Evolutionary conservation across 2,329 filamentous ascomycete genomes (phyloP), one percentile per base, ranked within the genome.

Genomic region (Fusarium papillatum): DNA sequence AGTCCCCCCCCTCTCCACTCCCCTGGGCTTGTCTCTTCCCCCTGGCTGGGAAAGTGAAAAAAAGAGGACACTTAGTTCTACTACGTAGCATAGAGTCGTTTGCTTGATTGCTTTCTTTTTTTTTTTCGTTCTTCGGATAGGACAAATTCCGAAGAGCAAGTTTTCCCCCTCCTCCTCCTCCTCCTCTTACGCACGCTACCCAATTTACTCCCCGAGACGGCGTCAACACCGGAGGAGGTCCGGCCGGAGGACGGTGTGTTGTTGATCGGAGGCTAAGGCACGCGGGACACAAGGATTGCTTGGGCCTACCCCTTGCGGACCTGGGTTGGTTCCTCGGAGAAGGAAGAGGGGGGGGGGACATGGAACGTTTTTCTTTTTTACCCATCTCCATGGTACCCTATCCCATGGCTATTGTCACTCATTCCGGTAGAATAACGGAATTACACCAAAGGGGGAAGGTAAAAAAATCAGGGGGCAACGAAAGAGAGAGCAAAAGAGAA

Each of bases 361-460:
- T 22, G 29, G 50, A 34, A 55, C 50, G 19, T 55, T 55, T 55
- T 48, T 46, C 7, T 36, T 36, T 36, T 4, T n/a, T 19, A 29
- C 26, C 19, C 19, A 22, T 57, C 50, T 57, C 26, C 50, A 34
- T 53, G 50, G 50, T 55, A 34, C 46, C 39, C 6, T 36, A 36
- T 24, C 24, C 24, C 17, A 50, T 50, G 46, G 46, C 24, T n/a
- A 26, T 31, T 31, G 19, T 55, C 26, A 13, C 29, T 57, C 50
- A 57, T 57, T 34, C 50, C 50, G 50, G 50, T 57, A 57, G 50
- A 57, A 57, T 57, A n/a, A n/a, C 50, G 50, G 50, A 22, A 57
- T 9, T 16, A n/a, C 19, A 57, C 50, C 72, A 66, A 70, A 75
- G 75, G 69, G 60, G 72, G 72, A 75, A 75, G 72, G 72, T 75